Percentiles rank a stretch among this genome's conserved stretches.
Evolutionary conservation across 2,329 filamentous ascomycete species (phyloP).

Genomic region (Pseudogymnoascus sp.): DNA sequence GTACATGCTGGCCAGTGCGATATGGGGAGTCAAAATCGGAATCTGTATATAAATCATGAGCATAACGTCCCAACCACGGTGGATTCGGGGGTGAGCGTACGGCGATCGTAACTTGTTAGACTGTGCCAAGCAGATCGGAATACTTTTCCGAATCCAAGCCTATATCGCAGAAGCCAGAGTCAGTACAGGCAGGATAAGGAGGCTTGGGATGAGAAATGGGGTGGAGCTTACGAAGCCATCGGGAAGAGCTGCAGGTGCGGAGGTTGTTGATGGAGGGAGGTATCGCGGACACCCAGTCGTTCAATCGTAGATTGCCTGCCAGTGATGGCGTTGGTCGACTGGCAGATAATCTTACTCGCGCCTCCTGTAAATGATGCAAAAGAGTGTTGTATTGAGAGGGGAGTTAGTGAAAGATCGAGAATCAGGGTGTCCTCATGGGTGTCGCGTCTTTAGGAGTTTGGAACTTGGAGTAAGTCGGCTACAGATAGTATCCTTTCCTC

Average conservation of each 20-base stretch:
- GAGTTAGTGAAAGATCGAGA: slow-evolving; percentile 4
- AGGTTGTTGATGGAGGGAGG: slow-evolving; percentile 7
- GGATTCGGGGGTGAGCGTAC: slow-evolving; percentile 40
- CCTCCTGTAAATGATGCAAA: slow-evolving; percentile 8
- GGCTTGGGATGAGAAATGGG: background rate
- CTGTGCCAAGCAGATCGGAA: slow-evolving; percentile 90
- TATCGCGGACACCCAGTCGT: slow-evolving; percentile 9
- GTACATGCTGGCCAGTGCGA: slow-evolving; percentile 82
- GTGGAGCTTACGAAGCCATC: slow-evolving; percentile 10
- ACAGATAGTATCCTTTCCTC: slow-evolving; percentile 8
- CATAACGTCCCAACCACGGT: slow-evolving; percentile 41
- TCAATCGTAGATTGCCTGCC: slow-evolving; percentile 9
- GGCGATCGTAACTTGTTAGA: slow-evolving; percentile 62
- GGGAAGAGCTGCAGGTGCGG: background rate
- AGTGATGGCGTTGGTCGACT: slow-evolving; percentile 2
- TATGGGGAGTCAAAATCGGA: slow-evolving; percentile 90
- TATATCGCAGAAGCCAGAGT: background rate
- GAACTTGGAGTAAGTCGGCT: slow-evolving; percentile 4
- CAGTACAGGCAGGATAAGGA: background rate
- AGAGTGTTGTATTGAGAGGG: slow-evolving; percentile 6
- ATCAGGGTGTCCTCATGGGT: slow-evolving; percentile 5
- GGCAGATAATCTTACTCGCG: slow-evolving; percentile 7
- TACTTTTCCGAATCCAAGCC: slow-evolving; percentile 51
- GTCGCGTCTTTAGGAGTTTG: slow-evolving; percentile 7
- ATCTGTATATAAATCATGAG: slow-evolving; percentile 49